A percentile compares a stretch with the other conserved stretches of the same genome.
Evolutionary conservation across 2,329 filamentous ascomycete species (phyloP).

Genomic region (Fusarium pilosicola): DNA sequence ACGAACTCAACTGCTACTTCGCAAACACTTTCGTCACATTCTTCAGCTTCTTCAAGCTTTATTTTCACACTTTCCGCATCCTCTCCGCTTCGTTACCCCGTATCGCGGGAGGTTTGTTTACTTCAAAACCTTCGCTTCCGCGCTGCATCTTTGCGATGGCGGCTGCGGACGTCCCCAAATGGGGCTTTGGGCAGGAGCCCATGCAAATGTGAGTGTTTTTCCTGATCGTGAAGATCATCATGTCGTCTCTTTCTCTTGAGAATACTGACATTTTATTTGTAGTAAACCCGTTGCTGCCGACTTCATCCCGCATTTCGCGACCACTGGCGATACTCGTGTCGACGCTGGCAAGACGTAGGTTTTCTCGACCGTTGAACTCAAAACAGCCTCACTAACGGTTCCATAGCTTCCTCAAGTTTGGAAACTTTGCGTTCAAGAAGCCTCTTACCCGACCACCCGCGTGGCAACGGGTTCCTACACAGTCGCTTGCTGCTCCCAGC

Average conservation of each 20-base stretch:
- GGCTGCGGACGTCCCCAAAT: slow-evolving; percentile 33
- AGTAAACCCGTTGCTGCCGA: slow-evolving; percentile 39
- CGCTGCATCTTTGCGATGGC: slow-evolving; percentile 43
- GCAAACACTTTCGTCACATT: neutral
- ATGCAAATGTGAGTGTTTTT: slow-evolving; percentile 32
- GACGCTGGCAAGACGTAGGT: slow-evolving; percentile 31
- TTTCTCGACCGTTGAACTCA: neutral
- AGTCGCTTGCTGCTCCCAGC: slow-evolving; percentile 36
- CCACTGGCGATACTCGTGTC: slow-evolving; percentile 11
- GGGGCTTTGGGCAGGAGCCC: slow-evolving; percentile 38
- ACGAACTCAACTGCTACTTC: neutral
- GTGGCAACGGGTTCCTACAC: slow-evolving; percentile 47
- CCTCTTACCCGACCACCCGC: slow-evolving; percentile 41
- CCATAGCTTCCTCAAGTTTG: slow-evolving; percentile 39
- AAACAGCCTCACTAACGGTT: slow-evolving; percentile 15
- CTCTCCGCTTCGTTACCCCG: slow-evolving; percentile 30
- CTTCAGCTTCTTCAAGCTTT: slow-evolving; percentile 28
- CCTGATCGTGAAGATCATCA: no score
- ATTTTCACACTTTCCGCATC: neutral
- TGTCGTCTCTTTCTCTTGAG: neutral
- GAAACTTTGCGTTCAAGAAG: slow-evolving; percentile 27
- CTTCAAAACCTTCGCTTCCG: slow-evolving; percentile 28
- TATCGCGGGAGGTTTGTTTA: slow-evolving; percentile 41
- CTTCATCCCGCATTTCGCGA: slow-evolving; percentile 45
- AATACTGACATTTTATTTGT: slow-evolving; percentile 27